Base-by-base conservation (phyloP, 495 filamentous ascomycete species). In the Penicillium odoratum region DNA sequence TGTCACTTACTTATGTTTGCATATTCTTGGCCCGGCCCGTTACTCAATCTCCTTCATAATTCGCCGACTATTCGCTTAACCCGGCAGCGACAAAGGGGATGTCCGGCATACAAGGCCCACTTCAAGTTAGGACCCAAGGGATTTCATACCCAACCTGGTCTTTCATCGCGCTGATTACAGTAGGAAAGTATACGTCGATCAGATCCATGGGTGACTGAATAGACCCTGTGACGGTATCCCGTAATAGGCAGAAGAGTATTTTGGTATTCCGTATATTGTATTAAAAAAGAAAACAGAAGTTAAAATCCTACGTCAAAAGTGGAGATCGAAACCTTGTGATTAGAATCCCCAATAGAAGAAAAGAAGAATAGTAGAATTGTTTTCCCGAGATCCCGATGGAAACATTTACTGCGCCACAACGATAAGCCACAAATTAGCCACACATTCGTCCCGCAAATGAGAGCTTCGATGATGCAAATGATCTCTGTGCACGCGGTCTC, bases 381-480 rank as follows among this genome's bases (percentile, higher is more conserved):
- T 21, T 15, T 30, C 36, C 51, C 36, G 28, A 31, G 47, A 49
- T 31, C 38, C 38, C 38, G 38, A 49, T 33, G 33, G 33, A 45
- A 36, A 59, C 26, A 49, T 53, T 21, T 40, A 48, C 62, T 60
- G 55, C 59, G 60, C 52, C 55, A 57, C 55, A 54, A 16, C n/a
- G 5, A 43, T 15, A 34, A 57, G 57, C 51, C 55, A 38, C 57
- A 48, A 16, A 56, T 62, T 56, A 43, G 59, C 62, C 59, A 63
- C 60, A 28, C 7, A n/a, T n/a, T 13, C 28, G 45, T 43, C 29
- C 38, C 53, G 42, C 63, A 63, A 66, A 63, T 66, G 51, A 66
- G 54, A 63, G 57, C 60, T 38, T 29, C 51, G 43, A 63, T 59
- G 58, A 64, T 67, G 51, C 48, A 54, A 49, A 61, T 64, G 63